These are phyloP conservation scores for Luffa aegyptiaca DNA, from an alignment of 306 rosid species.

Conservation along the genomic window DNA sequence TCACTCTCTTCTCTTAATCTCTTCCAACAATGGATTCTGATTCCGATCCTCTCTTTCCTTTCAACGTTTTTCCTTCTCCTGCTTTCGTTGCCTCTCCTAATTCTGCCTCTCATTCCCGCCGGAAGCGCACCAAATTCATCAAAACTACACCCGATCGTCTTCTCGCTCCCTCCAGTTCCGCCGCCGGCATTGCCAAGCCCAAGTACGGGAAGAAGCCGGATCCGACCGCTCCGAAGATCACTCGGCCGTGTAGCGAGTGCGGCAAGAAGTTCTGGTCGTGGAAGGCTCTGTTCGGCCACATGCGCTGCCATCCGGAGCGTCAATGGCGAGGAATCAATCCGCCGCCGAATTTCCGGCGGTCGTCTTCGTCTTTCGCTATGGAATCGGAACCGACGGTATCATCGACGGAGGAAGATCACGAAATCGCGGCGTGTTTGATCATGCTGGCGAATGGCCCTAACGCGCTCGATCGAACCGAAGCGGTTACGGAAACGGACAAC, in stretches of 20 bases:
- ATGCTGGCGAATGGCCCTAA: slow-evolving; percentile 30
- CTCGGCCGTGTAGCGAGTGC: slow-evolving; percentile 59
- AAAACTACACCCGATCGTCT: neutral
- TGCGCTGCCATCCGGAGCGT: slow-evolving; percentile 92
- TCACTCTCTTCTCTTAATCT: neutral
- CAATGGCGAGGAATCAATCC: slow-evolving; percentile 83
- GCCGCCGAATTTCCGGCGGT: slow-evolving; percentile 27
- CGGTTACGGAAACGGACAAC: neutral
- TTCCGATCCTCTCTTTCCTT: neutral
- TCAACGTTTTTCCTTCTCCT: neutral
- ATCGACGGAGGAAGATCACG: slow-evolving; percentile 33
- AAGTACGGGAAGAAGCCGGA: slow-evolving; percentile 24
- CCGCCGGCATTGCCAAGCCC: slow-evolving; percentile 4
- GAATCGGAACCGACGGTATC: neutral
- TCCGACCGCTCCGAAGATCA: slow-evolving; percentile 27
- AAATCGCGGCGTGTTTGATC: slow-evolving; percentile 48
- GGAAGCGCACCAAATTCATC: slow-evolving; percentile 29
- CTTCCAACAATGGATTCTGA: neutral
- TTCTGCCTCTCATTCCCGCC: slow-evolving; percentile 8
- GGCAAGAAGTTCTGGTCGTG: slow-evolving; percentile 76
- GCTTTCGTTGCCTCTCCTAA: neutral
- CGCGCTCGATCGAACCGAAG: neutral
- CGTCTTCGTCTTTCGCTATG: neutral
- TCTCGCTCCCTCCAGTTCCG: neutral
- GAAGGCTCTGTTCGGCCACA: slow-evolving; percentile 89